Evolutionary conservation across 345 rosid species (phyloP).

Genomic region (Lumnitzera racemosa): DNA sequence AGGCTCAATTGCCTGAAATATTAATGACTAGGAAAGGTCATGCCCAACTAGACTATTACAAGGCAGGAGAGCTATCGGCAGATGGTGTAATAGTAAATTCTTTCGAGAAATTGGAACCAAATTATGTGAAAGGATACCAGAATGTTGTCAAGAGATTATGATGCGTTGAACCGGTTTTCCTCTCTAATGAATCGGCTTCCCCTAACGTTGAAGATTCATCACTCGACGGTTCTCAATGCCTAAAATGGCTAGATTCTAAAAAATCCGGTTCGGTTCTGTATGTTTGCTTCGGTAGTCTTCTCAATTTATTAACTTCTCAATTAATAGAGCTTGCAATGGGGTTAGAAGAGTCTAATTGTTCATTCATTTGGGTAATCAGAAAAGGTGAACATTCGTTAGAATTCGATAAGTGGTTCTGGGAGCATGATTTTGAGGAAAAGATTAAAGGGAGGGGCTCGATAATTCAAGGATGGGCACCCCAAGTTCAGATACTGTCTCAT

Average conservation of each 20-base stretch:
- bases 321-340: conserved; percentile 26
- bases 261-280: conserved; percentile 33
- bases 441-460: conserved; percentile 17
- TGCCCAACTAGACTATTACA: no score
- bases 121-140: conserved; percentile 23
- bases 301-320: conserved; percentile 22
- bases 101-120: conserved; percentile 34
- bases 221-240: conserved; percentile 13
- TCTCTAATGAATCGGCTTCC: conserved; percentile 17
- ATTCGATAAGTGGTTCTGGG: conserved; percentile 12
- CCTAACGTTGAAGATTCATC: conserved; percentile 27
- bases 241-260: conserved; percentile 36
- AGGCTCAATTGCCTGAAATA: conserved; percentile 19
- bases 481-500: conserved; percentile 25
- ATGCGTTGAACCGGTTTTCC: conserved; percentile 45
- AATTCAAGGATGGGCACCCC: conserved; percentile 32
- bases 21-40: neutral
- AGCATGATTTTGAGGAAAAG: conserved; percentile 14
- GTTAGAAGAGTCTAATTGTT: conserved; percentile 16
- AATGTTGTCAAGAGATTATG: conserved; percentile 28
- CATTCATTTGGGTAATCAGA: conserved; percentile 24
- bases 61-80: conserved; percentile 14
- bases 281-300: conserved; percentile 46
- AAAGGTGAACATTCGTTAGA: neutral
- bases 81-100: conserved; percentile 35